phyloP scores from a whole-genome alignment of 192 early-diverging fungal species.

The Helicostylum pulchrum region DNA sequence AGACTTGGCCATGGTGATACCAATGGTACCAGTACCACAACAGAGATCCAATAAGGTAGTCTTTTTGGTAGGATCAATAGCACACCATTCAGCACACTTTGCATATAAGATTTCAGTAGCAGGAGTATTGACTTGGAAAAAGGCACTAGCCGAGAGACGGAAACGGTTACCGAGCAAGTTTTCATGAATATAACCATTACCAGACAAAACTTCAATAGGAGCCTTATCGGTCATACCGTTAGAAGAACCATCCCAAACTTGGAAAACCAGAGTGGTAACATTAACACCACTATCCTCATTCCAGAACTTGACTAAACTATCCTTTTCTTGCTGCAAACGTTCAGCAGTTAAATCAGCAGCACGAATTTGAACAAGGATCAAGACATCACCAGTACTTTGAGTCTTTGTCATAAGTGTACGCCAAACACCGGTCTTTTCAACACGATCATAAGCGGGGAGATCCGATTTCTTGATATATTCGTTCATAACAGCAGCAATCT shows the following conservation, averaged over 20 bases:
- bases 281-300: constrained; percentile 18
- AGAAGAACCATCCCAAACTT: constrained; percentile 43
- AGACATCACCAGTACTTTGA: constrained; percentile 55
- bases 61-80: constrained; percentile 24
- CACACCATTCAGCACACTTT: constrained; percentile 36
- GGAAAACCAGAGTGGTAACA: constrained; percentile 53
- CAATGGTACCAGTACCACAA: constrained; percentile 86
- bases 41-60: constrained; percentile 69
- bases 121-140: constrained; percentile 79
- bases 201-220: constrained; percentile 45
- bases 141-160: constrained; percentile 67
- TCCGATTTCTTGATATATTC: constrained; percentile 35
- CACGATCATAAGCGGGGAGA: constrained; percentile 35
- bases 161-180: constrained; percentile 61
- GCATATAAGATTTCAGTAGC: constrained; percentile 67
- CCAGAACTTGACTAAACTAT: constrained; percentile 30
- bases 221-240: constrained; percentile 56
- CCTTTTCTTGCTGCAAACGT: constrained; percentile 37
- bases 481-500: constrained; percentile 47
- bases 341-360: constrained; percentile 40
- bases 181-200: constrained; percentile 60
- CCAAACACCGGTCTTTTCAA: constrained; percentile 56
- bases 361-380: constrained; percentile 65
- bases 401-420: constrained; percentile 61
- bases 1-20: constrained; percentile 64